Evolutionary conservation across 768 basidiomycete genomes (phyloP).

Genomic region (Psilocybe cyanescens): DNA sequence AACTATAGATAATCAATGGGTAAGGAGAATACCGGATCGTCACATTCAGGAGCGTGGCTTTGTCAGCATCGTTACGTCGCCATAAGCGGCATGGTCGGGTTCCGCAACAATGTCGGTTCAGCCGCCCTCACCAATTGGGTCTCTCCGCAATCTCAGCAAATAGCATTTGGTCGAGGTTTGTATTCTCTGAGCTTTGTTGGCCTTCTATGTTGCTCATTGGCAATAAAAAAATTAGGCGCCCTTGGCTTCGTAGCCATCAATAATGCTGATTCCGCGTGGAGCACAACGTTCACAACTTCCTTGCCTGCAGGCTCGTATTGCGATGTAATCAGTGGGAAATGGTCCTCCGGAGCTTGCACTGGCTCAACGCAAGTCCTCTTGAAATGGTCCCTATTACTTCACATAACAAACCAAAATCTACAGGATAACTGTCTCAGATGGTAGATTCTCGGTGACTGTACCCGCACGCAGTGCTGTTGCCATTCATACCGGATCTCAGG

Average conservation of each 20-base stretch:
- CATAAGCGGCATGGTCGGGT: constrained; percentile 66
- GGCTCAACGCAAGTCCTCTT: constrained; percentile 47
- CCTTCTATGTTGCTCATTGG: background rate
- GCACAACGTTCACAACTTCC: constrained; percentile 55
- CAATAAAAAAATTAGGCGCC: constrained; percentile 37
- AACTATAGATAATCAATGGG: too few relatives aligned
- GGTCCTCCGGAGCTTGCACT: constrained; percentile 45
- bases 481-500: constrained; percentile 51
- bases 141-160: constrained; percentile 57
- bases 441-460: constrained; percentile 53
- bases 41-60: constrained; percentile 68
- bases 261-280: constrained; percentile 62
- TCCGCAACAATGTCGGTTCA: constrained; percentile 60
- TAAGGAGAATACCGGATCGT: too few relatives aligned
- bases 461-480: constrained; percentile 57
- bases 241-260: constrained; percentile 71
- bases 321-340: constrained; percentile 60
- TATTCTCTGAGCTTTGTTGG: background rate
- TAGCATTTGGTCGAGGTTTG: constrained; percentile 68
- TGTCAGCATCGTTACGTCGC: constrained; percentile 69
- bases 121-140: constrained; percentile 59
- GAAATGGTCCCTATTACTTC: background rate
- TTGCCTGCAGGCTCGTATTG: constrained; percentile 65
- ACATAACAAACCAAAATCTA: background rate
- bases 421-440: constrained; percentile 54